These are phyloP conservation scores for Rauvolfia tetraphylla DNA, from an alignment of 257 asterid species.

Conservation along the genomic window DNA sequence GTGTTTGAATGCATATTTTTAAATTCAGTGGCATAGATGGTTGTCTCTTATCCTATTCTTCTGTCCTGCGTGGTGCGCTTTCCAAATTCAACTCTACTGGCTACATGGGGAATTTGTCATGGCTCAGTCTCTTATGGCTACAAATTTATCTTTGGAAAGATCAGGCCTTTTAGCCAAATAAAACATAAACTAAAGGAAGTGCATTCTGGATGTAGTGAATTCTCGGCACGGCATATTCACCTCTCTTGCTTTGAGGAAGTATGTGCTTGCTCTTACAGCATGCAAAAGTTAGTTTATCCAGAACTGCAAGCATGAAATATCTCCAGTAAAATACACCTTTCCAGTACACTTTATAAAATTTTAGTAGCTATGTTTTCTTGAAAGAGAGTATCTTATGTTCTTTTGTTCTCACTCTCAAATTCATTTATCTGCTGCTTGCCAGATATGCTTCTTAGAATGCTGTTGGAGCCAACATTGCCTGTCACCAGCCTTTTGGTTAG, in stretches of 20 bases:
- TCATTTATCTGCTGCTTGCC: constrained; percentile 32
- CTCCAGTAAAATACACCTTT: not conserved
- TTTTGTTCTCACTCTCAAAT: not conserved
- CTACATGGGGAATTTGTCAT: not conserved
- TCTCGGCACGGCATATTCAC: not conserved
- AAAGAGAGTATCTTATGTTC: not conserved
- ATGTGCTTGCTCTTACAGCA: not conserved
- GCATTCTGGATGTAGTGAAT: not conserved
- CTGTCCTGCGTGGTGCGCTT: not conserved
- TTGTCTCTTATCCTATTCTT: not conserved
- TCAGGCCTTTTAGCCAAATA: not conserved
- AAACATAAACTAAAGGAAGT: not conserved
- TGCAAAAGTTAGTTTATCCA: not conserved
- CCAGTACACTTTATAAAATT: not conserved
- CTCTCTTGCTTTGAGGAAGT: not conserved
- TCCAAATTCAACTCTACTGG: not conserved
- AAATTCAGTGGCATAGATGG: not conserved
- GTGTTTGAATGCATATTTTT: not conserved
- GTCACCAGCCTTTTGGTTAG: constrained; percentile 54
- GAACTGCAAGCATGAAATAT: not conserved
- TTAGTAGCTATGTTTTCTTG: not conserved
- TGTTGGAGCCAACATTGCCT: constrained; percentile 57
- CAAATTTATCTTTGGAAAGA: not conserved
- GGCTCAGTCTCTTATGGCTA: not conserved
- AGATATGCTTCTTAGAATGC: constrained; percentile 71